Percentiles rank a stretch among this genome's conserved stretches.
Conservation (phyloP, 1,139 yeast species). For the Debaryomyces udenii region DNA sequence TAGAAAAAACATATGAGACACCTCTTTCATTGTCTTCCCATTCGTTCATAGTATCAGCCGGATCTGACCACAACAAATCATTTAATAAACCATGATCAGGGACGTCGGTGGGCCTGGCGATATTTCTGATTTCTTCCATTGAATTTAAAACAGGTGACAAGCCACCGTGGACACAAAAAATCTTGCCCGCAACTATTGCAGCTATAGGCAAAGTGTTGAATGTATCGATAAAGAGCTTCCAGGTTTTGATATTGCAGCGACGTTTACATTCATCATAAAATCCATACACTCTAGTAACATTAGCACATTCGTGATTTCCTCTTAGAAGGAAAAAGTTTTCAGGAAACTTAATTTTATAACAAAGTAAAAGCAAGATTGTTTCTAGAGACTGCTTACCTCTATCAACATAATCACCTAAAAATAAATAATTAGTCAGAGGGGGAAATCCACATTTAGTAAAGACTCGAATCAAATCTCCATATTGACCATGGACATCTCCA, state of each 20-base stretch:
- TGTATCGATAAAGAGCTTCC: slow-evolving; percentile 92
- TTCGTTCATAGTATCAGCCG: slow-evolving; percentile 90
- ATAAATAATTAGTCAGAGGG: slow-evolving; percentile 74
- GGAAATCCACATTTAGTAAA: slow-evolving; percentile 81
- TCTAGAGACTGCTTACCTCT: slow-evolving; percentile 84
- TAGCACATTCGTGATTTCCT: slow-evolving; percentile 87
- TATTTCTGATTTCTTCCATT: slow-evolving; percentile 88
- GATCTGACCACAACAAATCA: slow-evolving; percentile 95
- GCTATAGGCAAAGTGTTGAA: slow-evolving; percentile 94
- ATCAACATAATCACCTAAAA: slow-evolving; percentile 85
- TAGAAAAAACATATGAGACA: slow-evolving; percentile 93
- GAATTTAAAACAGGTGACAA: slow-evolving; percentile 87
- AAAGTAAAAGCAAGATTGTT: slow-evolving; percentile 69
- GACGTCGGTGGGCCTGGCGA: slow-evolving; percentile 94
- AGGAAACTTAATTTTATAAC: slow-evolving; percentile 80
- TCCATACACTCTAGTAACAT: slow-evolving; percentile 82
- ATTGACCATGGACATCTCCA: slow-evolving; percentile 89
- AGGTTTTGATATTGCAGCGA: slow-evolving; percentile 80
- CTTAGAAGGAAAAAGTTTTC: slow-evolving; percentile 81
- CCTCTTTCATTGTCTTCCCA: slow-evolving; percentile 99
- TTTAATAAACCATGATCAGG: slow-evolving; percentile 94
- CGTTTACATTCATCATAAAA: slow-evolving; percentile 83
- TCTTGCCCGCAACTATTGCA: slow-evolving; percentile 93
- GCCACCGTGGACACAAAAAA: slow-evolving; percentile 98
- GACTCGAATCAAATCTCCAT: slow-evolving; percentile 71